Evolutionary conservation across 2,329 filamentous ascomycete species (phyloP), one percentile per base, ranked within the genome.

Genomic region (Achaetomium macrosporum): DNA sequence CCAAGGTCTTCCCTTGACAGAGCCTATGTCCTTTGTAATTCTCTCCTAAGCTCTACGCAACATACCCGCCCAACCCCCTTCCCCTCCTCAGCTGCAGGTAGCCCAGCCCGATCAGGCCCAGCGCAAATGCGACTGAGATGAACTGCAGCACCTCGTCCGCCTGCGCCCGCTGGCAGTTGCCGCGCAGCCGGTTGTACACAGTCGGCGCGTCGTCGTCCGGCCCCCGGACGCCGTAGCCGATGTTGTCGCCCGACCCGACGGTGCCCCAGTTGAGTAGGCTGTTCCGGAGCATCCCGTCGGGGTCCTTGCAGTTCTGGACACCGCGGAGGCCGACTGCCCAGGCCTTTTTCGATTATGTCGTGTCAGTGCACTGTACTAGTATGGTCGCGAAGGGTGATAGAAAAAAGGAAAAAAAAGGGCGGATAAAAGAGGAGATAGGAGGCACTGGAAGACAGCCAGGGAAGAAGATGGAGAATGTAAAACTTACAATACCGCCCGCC

Each of bases 401-500:
- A 19, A 36, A 42, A 36, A 35, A 25, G 47, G 42, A 11, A 17
- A 37, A 17, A 3, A 6, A 10, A 45, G 35, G 31, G 16, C 13
- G 44, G 30, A 17, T n/a, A 9, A 4, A 9, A 16, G 36, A 30
- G 16, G 29, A 39, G 20, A 42, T 30, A 47, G 25, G 19, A 36
- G 17, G 9, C 4, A 17, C n/a, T 36, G 19, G n/a, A 35, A 2
- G 15, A 31, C 13, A 29, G 25, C 29, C 25, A 33, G 7, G 16
- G 15, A 16, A 16, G 36, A 30, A 13, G 17, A 37, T n/a, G 15
- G 15, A 13, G 17, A 20, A 12, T n/a, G n/a, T n/a, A 31, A n/a
- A 8, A 57, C 58, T 15, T 54, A 62, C 59, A n/a, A 63, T 63
- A 5, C 61, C 61, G 19, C 56, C 61, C 1, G 44, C 58, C 5